Percentiles rank a stretch among this genome's conserved stretches.
Evolutionary conservation across 768 basidiomycete species (phyloP).

Genomic region (Amanita fuliginea): DNA sequence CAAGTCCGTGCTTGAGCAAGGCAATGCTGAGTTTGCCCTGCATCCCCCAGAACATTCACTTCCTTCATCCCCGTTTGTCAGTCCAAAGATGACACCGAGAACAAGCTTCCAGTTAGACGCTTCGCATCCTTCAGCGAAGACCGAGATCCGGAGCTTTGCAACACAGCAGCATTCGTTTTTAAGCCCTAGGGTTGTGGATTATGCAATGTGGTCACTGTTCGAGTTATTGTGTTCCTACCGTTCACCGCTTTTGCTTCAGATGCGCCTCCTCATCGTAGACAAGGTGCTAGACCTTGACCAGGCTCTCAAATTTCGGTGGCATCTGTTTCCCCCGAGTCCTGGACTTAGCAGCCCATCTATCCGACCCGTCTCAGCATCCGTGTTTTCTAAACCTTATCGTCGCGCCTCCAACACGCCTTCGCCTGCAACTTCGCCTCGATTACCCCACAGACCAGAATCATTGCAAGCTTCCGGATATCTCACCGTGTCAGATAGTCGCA

Average conservation of each 20-base stretch:
- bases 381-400: slow-evolving; percentile 47
- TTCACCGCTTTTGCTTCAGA: slow-evolving; percentile 51
- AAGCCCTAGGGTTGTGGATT: slow-evolving; percentile 55
- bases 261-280: slow-evolving; percentile 57
- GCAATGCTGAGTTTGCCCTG: slow-evolving; percentile 54
- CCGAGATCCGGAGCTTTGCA: slow-evolving; percentile 16
- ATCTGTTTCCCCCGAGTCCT: slow-evolving; percentile 12
- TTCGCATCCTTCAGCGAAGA: slow-evolving; percentile 16
- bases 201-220: slow-evolving; percentile 60
- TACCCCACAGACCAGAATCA: slow-evolving; percentile 19
- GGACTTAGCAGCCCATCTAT: slow-evolving; percentile 16
- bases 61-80: slow-evolving; percentile 39
- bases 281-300: slow-evolving; percentile 45
- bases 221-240: slow-evolving; percentile 55
- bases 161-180: slow-evolving; percentile 12
- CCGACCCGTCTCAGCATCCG: slow-evolving; percentile 36
- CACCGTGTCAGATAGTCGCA: slow-evolving; percentile 10
- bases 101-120: slow-evolving; percentile 29
- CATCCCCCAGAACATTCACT: slow-evolving; percentile 29
- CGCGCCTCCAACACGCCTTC: slow-evolving; percentile 32
- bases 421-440: slow-evolving; percentile 31
- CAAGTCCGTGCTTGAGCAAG: slow-evolving; percentile 38
- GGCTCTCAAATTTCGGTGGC: slow-evolving; percentile 29
- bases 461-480: slow-evolving; percentile 8
- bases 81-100: slow-evolving; percentile 43